phyloP scores from a whole-genome alignment of 306 rosid genomes.

The Prunus dulcis region DNA sequence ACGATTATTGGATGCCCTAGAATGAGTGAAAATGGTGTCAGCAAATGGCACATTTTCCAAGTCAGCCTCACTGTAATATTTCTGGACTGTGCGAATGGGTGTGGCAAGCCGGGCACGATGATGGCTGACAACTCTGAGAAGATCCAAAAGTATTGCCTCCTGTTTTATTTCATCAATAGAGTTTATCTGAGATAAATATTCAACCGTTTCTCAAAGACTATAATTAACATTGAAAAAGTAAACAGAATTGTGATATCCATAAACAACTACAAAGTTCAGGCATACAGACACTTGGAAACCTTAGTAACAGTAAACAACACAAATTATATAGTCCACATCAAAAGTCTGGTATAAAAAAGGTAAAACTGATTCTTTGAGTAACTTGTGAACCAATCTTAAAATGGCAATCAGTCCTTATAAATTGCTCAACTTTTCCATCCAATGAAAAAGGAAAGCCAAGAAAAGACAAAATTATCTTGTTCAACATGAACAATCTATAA shows the following conservation, averaged over 20 bases:
- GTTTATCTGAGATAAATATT: conserved; percentile 16
- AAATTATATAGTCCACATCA: not conserved
- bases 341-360: not conserved
- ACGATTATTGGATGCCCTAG: conserved; percentile 51
- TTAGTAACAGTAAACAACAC: not conserved
- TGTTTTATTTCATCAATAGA: conserved; percentile 43
- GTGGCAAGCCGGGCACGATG: conserved; percentile 95
- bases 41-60: conserved; percentile 76
- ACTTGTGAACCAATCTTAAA: not conserved
- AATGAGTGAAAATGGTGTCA: conserved; percentile 56
- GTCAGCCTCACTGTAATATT: conserved; percentile 63
- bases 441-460: not conserved
- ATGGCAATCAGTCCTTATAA: not conserved
- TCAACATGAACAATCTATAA: not conserved
- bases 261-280: not conserved
- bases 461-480: not conserved
- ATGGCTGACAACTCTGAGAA: conserved; percentile 90
- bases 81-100: conserved; percentile 96
- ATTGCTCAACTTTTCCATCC: not conserved
- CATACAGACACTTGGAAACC: not conserved
- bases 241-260: not conserved
- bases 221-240: not conserved
- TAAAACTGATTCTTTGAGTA: not conserved
- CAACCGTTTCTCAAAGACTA: not conserved
- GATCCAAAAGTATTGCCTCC: conserved; percentile 96